Evolutionary conservation across 2,329 filamentous ascomycete species (phyloP).

Genomic region (Monosporascus sp.): DNA sequence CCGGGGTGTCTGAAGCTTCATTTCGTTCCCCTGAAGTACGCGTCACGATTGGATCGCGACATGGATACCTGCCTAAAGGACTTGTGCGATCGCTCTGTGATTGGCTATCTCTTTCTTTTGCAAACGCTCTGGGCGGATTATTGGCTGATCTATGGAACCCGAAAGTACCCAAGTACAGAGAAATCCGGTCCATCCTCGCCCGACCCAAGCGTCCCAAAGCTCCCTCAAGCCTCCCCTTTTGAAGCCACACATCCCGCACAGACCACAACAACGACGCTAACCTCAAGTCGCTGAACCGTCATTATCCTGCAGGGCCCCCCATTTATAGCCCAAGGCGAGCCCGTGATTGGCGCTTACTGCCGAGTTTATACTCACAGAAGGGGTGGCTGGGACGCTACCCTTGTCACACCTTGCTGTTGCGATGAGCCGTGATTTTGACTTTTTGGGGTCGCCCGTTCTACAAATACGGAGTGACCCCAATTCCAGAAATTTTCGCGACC

Average conservation of each 20-base stretch:
- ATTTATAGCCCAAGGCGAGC: constrained; percentile 2
- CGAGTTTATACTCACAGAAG: constrained; percentile 10
- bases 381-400: constrained; percentile 11
- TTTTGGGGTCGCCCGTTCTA: constrained; percentile 29
- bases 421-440: constrained; percentile 24
- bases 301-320: constrained; percentile 9
- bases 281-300: background rate
- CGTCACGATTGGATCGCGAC: constrained; percentile 23
- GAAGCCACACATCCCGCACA: background rate
- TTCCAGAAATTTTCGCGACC: constrained; percentile 31
- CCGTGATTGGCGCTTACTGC: constrained; percentile 13
- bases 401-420: constrained; percentile 17
- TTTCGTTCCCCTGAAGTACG: constrained; percentile 6
- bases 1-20: background rate
- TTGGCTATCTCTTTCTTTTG: constrained; percentile 11
- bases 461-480: constrained; percentile 39
- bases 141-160: background rate
- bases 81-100: constrained; percentile 24
- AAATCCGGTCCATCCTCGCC: background rate
- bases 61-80: constrained; percentile 14
- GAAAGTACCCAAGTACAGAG: background rate
- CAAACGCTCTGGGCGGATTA: background rate
- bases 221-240: background rate
- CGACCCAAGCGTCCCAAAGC: background rate
- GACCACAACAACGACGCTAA: too few species aligned